Evolutionary conservation across 1,139 yeast species (phyloP).

Genomic region (Candida labiduridarum): DNA sequence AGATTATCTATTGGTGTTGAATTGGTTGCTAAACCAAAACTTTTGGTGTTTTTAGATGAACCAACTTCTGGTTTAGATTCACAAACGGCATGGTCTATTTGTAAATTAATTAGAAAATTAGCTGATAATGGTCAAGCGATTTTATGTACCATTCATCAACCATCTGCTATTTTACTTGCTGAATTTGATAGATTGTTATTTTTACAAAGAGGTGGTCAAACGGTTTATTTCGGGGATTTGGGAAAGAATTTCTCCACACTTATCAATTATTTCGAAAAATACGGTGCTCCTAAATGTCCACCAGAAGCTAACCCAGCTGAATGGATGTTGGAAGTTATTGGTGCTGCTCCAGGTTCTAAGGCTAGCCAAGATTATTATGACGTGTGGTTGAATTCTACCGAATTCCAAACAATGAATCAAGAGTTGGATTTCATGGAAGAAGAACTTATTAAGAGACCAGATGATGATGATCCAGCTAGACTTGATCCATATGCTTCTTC

Average conservation of each 20-base stretch:
- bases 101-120: slow-evolving; percentile 43
- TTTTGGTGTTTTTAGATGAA: slow-evolving; percentile 39
- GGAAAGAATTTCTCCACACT: slow-evolving; percentile 55
- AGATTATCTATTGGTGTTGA: slow-evolving; percentile 43
- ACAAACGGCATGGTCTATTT: slow-evolving; percentile 49
- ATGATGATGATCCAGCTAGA: slow-evolving; percentile 22
- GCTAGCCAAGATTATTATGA: slow-evolving; percentile 33
- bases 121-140: slow-evolving; percentile 48
- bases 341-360: slow-evolving; percentile 35
- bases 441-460: slow-evolving; percentile 29
- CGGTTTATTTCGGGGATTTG: slow-evolving; percentile 70
- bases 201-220: slow-evolving; percentile 52
- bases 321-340: slow-evolving; percentile 57
- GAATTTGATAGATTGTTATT: slow-evolving; percentile 41
- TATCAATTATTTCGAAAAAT: slow-evolving; percentile 56
- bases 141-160: slow-evolving; percentile 47
- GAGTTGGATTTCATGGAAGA: slow-evolving; percentile 33
- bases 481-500: slow-evolving; percentile 26
- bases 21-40: slow-evolving; percentile 42
- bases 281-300: slow-evolving; percentile 51
- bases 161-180: slow-evolving; percentile 40
- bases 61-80: slow-evolving; percentile 47
- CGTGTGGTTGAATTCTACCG: slow-evolving; percentile 33
- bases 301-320: slow-evolving; percentile 53
- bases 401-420: slow-evolving; percentile 22